These are phyloP conservation scores for Pichia phayaonensis DNA, from an alignment of 805 yeast species.

Conservation along the genomic window DNA sequence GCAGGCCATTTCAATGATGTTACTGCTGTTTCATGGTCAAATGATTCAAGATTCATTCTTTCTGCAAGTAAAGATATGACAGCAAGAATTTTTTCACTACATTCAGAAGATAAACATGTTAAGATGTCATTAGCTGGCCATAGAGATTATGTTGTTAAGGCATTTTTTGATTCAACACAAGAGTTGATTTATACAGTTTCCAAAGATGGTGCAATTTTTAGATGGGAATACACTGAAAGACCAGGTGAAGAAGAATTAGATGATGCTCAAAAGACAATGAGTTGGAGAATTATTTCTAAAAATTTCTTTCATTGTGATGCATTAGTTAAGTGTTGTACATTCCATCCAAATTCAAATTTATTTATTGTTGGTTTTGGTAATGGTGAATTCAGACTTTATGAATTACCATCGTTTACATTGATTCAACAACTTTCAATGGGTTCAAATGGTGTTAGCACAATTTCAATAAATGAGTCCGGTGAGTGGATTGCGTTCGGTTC, in stretches of 20 bases:
- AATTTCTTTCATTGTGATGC: conserved; percentile 68
- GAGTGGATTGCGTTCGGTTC: conserved; percentile 98
- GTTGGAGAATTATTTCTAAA: conserved; percentile 80
- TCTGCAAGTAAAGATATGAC: conserved; percentile 89
- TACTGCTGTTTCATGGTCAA: conserved; percentile 76
- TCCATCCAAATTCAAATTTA: conserved; percentile 63
- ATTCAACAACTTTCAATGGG: conserved; percentile 90
- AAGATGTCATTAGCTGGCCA: conserved; percentile 89
- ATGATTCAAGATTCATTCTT: conserved; percentile 80
- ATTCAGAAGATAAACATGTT: conserved; percentile 62
- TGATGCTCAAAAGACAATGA: conserved; percentile 38
- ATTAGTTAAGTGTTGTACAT: conserved; percentile 71
- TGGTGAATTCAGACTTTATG: conserved; percentile 90
- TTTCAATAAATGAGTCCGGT: conserved; percentile 72
- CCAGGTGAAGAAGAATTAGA: conserved; percentile 41
- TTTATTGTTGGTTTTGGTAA: conserved; percentile 83
- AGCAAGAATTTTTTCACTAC: conserved; percentile 72
- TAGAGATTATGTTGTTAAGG: conserved; percentile 77
- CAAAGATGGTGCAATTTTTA: conserved; percentile 89
- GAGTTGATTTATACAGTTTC: conserved; percentile 87
- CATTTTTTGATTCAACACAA: conserved; percentile 82
- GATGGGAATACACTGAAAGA: conserved; percentile 76
- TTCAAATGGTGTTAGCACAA: conserved; percentile 79
- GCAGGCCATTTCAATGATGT: conserved; percentile 91
- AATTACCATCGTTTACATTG: conserved; percentile 69